Base-by-base conservation (phyloP, 352 stramenopile species). In the Pseudoperonospora humuli region DNA sequence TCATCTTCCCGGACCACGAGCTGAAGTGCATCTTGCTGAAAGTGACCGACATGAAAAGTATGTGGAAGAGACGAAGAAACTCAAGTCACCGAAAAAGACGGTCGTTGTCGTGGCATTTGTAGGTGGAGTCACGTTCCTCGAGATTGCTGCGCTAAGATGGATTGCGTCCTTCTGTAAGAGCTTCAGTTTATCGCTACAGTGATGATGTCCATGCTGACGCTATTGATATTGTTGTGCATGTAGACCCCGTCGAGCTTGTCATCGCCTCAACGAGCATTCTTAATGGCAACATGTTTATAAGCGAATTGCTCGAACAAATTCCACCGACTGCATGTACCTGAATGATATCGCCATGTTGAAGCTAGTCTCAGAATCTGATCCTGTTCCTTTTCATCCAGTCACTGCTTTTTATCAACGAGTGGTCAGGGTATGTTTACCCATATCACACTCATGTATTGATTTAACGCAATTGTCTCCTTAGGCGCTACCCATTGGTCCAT, bases 61-160 rank as follows among this genome's bases (percentile, higher is more conserved):
- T n/a, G n/a, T n/a, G n/a, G n/a, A n/a, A n/a, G n/a, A n/a, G n/a
- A n/a, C n/a, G n/a, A n/a, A n/a, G n/a, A n/a, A n/a, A n/a, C n/a
- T n/a, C n/a, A n/a, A n/a, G n/a, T n/a, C n/a, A n/a, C n/a, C n/a
- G 49, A 82, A 75, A 39, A 75, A 76, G 39, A 60, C 49, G 0
- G 64, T 84, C 7, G 45, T 87, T 0, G 55, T 90, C 5, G 66
- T 86, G 38, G 85, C 61, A 21, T 70, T 90, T 45, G 62, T 88
- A 0, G 78, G 80, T 1, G 78, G 78, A 4, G 58, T 89, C 3
- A 84, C 75, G 6, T 84, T 78, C 40, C 50, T 79, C 13, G 80
- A 93, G 39, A 66, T 90, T 33, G 75, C 80, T 8, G 80, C 77
- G 7, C 52, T 92, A 9, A 67, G 80, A 6, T 92, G 75, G 75